Evolutionary conservation across 768 basidiomycete genomes (phyloP), one percentile per base, ranked within the genome.

Genomic region (Termitomyces sp.): DNA sequence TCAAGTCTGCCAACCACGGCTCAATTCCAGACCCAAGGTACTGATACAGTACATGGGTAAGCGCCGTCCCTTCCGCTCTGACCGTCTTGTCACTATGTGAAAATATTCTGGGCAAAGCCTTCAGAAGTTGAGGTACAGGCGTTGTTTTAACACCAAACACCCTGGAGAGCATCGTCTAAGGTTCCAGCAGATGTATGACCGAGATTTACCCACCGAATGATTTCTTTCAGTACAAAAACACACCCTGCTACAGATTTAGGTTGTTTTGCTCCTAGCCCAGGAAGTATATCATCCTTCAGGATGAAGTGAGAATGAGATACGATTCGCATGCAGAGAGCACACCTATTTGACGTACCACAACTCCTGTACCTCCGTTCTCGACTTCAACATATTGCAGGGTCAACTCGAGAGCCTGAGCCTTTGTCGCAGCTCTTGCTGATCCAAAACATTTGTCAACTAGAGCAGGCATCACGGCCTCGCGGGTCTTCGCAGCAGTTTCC

Each of bases 371-470:
- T 46, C 82, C 78, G 71, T 97, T 98, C 73, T 95, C 95, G 31
- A 94, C 88, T 70, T 98, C 97, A 36, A 93, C 87, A 69, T 94
- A 98, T 69, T 95, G 90, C 64, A 94, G 72, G 53, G 84, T 81
- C 15, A 97, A 80, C 65, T 98, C 97, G 41, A 91, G 72, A 13
- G 92, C 90, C 59, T 95, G 90, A 60, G 79, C 83, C 76, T 87
- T 97, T 18, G 96, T 98, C 22, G 92, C 94, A 10, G 89, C 88
- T 67, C 95, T 82, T 39, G 94, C 76, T 20, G 95, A 94, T 26
- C 96, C 94, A 55, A 97, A 82, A 66, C 92, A 94, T 72, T 99
- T 99, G 66, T 99, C 97, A 37, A 98, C 94, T 58, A 99, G 73
- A 4, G 89, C 88, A n/a, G 94, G 92, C 8, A 97, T 77, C 9